These are phyloP conservation scores for Pythium monospermum DNA, from an alignment of 352 stramenopile species.

Conservation along the genomic window DNA sequence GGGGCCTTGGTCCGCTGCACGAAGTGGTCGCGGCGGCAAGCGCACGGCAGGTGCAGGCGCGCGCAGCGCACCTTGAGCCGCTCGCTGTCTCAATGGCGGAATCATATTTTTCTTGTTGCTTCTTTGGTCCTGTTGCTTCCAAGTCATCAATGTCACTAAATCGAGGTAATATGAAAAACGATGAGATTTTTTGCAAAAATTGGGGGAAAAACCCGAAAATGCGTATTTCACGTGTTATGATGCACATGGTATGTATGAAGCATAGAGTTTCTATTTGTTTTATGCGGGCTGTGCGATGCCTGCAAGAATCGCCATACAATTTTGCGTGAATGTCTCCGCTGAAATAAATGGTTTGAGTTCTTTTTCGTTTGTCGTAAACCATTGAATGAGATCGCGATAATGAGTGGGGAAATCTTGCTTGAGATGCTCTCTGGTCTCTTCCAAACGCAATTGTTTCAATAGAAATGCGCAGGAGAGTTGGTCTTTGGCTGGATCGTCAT, in stretches of 20 bases:
- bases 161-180: background rate
- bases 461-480: constrained; percentile 42
- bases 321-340: constrained; percentile 27
- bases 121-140: too few species aligned
- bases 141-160: background rate
- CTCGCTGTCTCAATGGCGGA: too few species aligned
- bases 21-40: constrained; percentile 8
- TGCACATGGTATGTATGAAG: background rate
- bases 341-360: constrained; percentile 27
- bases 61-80: background rate
- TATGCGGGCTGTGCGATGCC: constrained; percentile 9
- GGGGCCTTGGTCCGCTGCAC: constrained; percentile 24
- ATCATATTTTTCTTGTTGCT: too few species aligned
- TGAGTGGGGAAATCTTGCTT: constrained; percentile 48
- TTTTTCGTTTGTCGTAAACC: constrained; percentile 34
- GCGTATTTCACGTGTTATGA: constrained; percentile 2
- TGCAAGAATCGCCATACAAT: constrained; percentile 39
- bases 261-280: background rate
- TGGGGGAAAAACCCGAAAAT: too few species aligned
- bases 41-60: background rate
- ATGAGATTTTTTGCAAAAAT: too few species aligned
- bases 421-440: constrained; percentile 44
- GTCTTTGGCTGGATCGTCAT: constrained; percentile 23
- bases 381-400: constrained; percentile 48
- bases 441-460: constrained; percentile 35